Evolutionary conservation across 108 stramenopile species (phyloP).

Genomic region (Nitzschia sp.): DNA sequence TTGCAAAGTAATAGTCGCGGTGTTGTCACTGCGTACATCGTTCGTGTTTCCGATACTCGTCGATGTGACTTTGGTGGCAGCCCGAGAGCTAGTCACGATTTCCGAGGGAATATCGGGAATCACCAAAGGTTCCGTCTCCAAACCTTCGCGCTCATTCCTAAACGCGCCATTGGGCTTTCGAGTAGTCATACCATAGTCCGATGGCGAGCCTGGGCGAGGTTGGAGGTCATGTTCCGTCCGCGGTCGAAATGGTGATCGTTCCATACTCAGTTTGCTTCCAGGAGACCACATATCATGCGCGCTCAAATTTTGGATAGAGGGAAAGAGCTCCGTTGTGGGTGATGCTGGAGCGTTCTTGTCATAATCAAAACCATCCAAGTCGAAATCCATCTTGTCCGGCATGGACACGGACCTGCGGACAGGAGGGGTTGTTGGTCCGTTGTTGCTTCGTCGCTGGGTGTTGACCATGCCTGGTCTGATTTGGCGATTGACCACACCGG

Average conservation of each 20-base stretch:
- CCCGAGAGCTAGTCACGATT: conserved; percentile 2
- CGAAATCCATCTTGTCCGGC: conserved; percentile 23
- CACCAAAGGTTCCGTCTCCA: conserved; percentile 14
- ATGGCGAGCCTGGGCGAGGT: neutral
- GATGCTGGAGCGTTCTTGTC: conserved; percentile 42
- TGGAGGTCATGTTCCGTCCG: neutral
- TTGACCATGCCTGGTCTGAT: conserved; percentile 49
- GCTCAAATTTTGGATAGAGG: neutral
- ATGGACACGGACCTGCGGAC: conserved; percentile 15
- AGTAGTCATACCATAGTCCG: neutral
- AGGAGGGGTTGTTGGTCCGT: neutral
- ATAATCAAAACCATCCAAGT: conserved; percentile 56
- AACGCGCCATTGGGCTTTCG: neutral
- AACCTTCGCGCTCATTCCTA: neutral
- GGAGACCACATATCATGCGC: conserved; percentile 34
- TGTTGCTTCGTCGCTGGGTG: neutral
- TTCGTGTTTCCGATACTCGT: neutral
- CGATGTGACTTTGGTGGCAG: neutral
- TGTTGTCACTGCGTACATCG: conserved; percentile 20
- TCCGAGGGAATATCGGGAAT: conserved; percentile 20
- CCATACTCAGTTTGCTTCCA: conserved; percentile 15
- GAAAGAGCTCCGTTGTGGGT: conserved; percentile 1
- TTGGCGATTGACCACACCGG: conserved; percentile 38
- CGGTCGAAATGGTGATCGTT: conserved; percentile 12
- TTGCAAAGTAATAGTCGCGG: neutral